Percentiles rank a stretch among this genome's conserved stretches.
These are phyloP conservation scores for Syzygium malaccense DNA, from an alignment of 441 rosid genomes.

Conservation along the genomic window DNA sequence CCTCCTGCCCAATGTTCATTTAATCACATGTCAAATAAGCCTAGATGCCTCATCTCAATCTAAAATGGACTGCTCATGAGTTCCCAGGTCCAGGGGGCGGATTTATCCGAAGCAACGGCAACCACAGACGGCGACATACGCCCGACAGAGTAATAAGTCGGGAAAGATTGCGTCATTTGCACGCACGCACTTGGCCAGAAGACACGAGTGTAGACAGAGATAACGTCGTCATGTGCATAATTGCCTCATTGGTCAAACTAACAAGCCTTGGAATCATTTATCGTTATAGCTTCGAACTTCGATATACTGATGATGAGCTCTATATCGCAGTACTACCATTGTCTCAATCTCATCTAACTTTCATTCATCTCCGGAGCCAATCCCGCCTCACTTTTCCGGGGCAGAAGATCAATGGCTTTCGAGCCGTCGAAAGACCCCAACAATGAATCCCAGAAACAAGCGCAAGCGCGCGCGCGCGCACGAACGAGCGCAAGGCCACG, in stretches of 20 bases:
- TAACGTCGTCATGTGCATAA: background rate
- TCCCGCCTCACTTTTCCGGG: background rate
- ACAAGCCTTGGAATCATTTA: background rate
- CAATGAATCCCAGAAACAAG: background rate
- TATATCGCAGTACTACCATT: background rate
- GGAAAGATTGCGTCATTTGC: background rate
- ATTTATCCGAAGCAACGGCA: background rate
- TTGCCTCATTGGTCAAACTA: background rate
- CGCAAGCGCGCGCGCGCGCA: background rate
- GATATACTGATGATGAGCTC: background rate
- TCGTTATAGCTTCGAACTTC: background rate
- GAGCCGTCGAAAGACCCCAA: background rate
- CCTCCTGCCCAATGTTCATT: background rate
- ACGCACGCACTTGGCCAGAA: background rate
- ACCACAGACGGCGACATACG: background rate
- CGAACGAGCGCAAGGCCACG: background rate
- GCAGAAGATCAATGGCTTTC: background rate
- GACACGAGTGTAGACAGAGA: background rate
- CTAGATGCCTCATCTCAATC: background rate
- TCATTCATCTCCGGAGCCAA: background rate
- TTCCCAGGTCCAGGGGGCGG: background rate
- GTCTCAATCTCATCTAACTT: background rate
- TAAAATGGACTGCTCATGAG: background rate
- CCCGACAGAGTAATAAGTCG: background rate
- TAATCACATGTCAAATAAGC: background rate